Evolutionary conservation across 305 asterid genomes (phyloP), one percentile per base, ranked within the genome.

Genomic region (Fraxinus latifolia): DNA sequence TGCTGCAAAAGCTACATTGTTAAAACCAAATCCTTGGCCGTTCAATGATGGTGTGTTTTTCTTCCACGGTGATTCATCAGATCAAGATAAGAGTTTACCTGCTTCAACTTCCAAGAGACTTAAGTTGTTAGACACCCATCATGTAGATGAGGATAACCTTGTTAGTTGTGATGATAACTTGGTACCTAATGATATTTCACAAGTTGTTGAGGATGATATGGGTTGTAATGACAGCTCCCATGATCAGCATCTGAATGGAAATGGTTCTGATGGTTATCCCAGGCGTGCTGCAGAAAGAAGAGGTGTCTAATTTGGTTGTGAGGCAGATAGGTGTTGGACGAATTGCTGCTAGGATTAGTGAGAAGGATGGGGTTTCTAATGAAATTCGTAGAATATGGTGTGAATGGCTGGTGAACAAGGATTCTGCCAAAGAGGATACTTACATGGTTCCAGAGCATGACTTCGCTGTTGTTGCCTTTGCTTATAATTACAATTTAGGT

Each of bases 11-110:
- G 88, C 87, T 74, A 95, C 98, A 1, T 85, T 95, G 89, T 78
- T 93, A 83, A 95, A 93, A 84, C 87, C 91, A 17, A 95, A 95
- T 79, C 99, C 97, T 0, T 95, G 97, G 95, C 99, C 99, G 0
- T 95, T 95, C 78, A 90, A 83, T 53, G 99, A 95, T 83, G 99
- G 99, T 25, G 94, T 93, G 29, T 86, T 92, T 87, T 92, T 95
- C 91, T 95, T 95, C 81, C 84, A 86, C 68, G 84, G 77, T 82
- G 91, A 87, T 87, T 15, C 79, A 1, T 80, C 82, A 74, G 93
- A 88, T 83, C 77, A 87, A 55, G 87, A 81, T 77, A 76, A 83
- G 75, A 62, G 70, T 7, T 58, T 50, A 17, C 74, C 85, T 82
- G 79, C 53, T 77, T 67, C 86, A 9, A 77, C 82, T 72, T 76